A percentile compares a stretch with the other conserved stretches of the same genome.
Conservation (phyloP, 2,329 filamentous ascomycete genomes). For the Rhynchosporium agropyri region DNA sequence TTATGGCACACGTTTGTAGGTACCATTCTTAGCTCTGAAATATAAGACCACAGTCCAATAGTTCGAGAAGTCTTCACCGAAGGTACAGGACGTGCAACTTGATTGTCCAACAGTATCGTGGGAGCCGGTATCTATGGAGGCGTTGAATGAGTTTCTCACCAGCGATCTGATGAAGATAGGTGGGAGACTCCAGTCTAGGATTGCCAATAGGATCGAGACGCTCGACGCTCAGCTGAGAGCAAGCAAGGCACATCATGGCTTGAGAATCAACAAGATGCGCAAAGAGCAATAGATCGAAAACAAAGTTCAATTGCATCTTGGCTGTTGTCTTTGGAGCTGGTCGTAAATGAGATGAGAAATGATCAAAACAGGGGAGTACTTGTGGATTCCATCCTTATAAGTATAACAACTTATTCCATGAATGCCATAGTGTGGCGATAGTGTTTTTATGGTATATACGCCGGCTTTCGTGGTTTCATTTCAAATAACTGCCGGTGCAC, state of each 20-base stretch:
- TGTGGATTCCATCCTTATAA: constrained; percentile 1
- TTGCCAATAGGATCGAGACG: constrained; percentile 30
- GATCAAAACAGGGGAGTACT: constrained; percentile 1
- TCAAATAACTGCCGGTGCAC: not conserved
- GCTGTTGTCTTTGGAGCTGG: not conserved
- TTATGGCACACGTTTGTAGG: constrained; percentile 39
- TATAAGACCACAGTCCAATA: constrained; percentile 42
- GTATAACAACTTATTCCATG: not conserved
- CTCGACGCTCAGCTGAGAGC: constrained; percentile 29
- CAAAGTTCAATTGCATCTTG: constrained; percentile 14
- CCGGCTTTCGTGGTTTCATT: not conserved
- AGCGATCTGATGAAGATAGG: constrained; percentile 31
- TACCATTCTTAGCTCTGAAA: constrained; percentile 41
- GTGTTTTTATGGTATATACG: not conserved
- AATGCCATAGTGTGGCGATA: not conserved
- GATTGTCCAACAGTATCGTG: constrained; percentile 37
- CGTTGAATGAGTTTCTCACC: constrained; percentile 45
- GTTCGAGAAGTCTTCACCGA: constrained; percentile 44
- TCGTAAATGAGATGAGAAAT: not conserved
- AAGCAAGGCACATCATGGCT: constrained; percentile 20
- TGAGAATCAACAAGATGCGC: constrained; percentile 10
- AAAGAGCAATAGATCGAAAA: constrained; percentile 4
- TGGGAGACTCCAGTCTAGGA: constrained; percentile 25
- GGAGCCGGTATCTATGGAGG: constrained; percentile 43
- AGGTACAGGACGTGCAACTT: constrained; percentile 42